Evolutionary conservation across 2,329 filamentous ascomycete species (phyloP), one percentile per base, ranked within the genome.

Genomic region (Fusarium sp.): DNA sequence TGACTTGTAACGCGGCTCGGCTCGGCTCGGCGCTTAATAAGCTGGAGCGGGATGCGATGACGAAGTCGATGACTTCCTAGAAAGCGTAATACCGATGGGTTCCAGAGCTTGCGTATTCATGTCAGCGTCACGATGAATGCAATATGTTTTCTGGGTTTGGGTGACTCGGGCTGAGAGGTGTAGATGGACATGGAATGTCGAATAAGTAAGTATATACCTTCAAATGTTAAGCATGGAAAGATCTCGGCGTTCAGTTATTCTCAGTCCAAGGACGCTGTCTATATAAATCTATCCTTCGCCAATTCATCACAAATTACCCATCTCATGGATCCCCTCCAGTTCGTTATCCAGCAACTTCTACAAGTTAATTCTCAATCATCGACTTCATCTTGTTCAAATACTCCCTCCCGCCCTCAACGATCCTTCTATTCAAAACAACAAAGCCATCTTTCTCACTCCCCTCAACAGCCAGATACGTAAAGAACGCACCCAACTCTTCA

Each of bases 401-500:
- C 18, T 72, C 53, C 35, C 47, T 71, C 2, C 74, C 74, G 1
- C 57, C 59, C 28, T 57, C 67, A 2, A 61, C 71, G 0, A 76
- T 72, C 4, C 68, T 54, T 7, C 24, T 62, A 39, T 76, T 75
- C 11, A 68, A 20, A 12, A 63, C 57, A 14, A 74, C 35, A 26
- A 63, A 31, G 0, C 59, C 63, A 20, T 72, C 68, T 5, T 30
- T 35, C 28, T 68, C 57, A n/a, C 53, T 64, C n/a, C 70, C 30
- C 4, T 71, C 75, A 7, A 75, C 8, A 14, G 72, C 75, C 41
- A 77, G 54, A 8, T 62, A 68, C 10, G 61, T 63, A 44, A 76
- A 75, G 7, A 74, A 77, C 0, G 74, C 75, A 4, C 67, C 73
- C 20, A 77, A 1, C 31, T 75, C 75, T 5, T 75, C 60, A 38